Evolutionary conservation across 805 yeast species (phyloP), one percentile per base, ranked within the genome.

Genomic region (Metschnikowia orientalis): DNA sequence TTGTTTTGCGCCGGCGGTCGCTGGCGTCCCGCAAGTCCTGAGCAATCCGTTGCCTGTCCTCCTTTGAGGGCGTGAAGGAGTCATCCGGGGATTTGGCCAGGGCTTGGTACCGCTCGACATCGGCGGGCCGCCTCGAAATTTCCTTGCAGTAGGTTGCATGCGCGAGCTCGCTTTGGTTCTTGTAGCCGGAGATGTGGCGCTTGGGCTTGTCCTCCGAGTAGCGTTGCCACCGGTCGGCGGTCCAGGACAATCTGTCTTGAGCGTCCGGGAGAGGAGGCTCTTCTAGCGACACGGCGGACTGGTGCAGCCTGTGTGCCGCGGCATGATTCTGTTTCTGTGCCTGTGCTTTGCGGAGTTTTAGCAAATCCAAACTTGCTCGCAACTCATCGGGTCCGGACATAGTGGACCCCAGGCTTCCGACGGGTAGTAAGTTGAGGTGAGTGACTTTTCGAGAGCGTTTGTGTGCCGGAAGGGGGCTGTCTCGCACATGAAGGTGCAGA

Each of bases 201-300:
- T 55, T 59, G 30, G 45, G 42, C 24, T 15, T 15, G 19, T 32
- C 26, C 47, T 56, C 25, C 42, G n/a, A 18, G n/a, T 56, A 49
- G 33, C 63, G 67, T 42, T 78, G 82, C 35, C 76, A 68, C 33
- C 83, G 84, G 33, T 76, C 82, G 4, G 80, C 69, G 0, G 83
- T 70, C 62, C 30, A 50, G 19, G 44, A 42, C 28, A 45, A 23
- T 9, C 26, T 32, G 29, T 42, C 45, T 6, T 18, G 13, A 4
- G 32, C 37, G n/a, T 29, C 26, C 9, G n/a, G 23, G 4, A 4
- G 11, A 4, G 14, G 10, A 2, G 5, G 8, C 10, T 27, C 38
- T 11, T 23, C 29, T 1, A 19, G 28, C 5, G 11, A 17, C 18
- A 6, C 13, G 3, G 12, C 19, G 4, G 23, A n/a, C n/a, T 9